phyloP scores from a whole-genome alignment of 345 rosid genomes.

The Limnanthes douglasii region DNA sequence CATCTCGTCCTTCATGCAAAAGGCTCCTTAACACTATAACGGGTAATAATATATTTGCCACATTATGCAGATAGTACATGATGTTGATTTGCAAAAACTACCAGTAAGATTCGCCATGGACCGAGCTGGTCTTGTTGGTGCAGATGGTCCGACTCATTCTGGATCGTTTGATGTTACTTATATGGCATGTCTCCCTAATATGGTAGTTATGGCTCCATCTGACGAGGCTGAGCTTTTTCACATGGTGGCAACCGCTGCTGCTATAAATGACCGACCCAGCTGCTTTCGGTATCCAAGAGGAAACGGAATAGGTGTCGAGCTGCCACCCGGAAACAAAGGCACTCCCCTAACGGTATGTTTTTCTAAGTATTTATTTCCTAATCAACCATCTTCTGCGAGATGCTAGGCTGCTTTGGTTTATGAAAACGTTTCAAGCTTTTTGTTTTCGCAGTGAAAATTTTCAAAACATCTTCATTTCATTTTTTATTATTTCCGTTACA shows the following conservation, averaged over 20 bases:
- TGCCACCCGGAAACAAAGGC: conserved; percentile 83
- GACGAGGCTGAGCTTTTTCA: conserved; percentile 97
- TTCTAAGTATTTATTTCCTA: too few species aligned
- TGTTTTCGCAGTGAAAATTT: too few species aligned
- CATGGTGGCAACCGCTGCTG: conserved; percentile 94
- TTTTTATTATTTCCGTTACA: conserved; percentile 9
- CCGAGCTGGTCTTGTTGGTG: conserved; percentile 94
- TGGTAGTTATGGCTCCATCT: conserved; percentile 99
- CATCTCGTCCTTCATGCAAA: too few species aligned
- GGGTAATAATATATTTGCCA: background rate
- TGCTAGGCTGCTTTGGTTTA: too few species aligned
- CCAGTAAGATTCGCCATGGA: conserved; percentile 99
- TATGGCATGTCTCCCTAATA: conserved; percentile 98
- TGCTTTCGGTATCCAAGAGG: conserved; percentile 98
- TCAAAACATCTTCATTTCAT: background rate
- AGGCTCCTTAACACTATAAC: too few species aligned
- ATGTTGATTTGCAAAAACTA: conserved; percentile 87
- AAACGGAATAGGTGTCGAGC: conserved; percentile 59
- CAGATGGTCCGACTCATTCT: conserved; percentile 97
- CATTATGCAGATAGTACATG: conserved; percentile 69
- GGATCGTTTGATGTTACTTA: conserved; percentile 92
- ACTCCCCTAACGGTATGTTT: conserved; percentile 55
- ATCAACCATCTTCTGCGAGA: too few species aligned
- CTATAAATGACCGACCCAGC: conserved; percentile 86
- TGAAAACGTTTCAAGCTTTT: too few species aligned